Evolutionary conservation across 2,329 filamentous ascomycete genomes (phyloP).

Genomic region (Exutisphaerella laricina): DNA sequence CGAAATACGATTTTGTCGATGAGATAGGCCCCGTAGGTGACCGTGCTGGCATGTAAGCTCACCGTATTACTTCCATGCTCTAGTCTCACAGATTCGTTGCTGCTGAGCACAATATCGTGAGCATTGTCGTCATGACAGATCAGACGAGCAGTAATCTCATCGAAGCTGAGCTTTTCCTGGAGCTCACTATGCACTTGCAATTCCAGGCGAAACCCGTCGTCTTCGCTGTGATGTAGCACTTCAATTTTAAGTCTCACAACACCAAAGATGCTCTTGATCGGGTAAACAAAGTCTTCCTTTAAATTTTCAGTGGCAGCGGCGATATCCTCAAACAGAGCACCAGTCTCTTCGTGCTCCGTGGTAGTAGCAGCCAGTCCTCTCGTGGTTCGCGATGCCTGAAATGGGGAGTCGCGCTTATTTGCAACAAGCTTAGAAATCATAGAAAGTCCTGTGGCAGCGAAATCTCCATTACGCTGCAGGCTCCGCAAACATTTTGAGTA

Average conservation of each 20-base stretch:
- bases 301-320: conserved; percentile 46
- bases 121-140: conserved; percentile 51
- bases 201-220: conserved; percentile 68
- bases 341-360: conserved; percentile 30
- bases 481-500: conserved; percentile 77
- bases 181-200: conserved; percentile 67
- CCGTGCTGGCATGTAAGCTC: conserved; percentile 48
- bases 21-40: conserved; percentile 67
- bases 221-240: conserved; percentile 62
- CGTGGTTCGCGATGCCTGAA: too few species aligned
- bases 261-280: conserved; percentile 68
- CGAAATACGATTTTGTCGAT: conserved; percentile 66
- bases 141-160: conserved; percentile 60
- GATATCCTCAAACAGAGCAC: conserved; percentile 38
- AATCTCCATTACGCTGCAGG: conserved; percentile 70
- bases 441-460: conserved; percentile 68
- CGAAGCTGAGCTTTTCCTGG: conserved; percentile 61
- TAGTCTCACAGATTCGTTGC: conserved; percentile 43
- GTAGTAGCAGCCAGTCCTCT: conserved; percentile 35
- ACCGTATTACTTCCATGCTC: conserved; percentile 52
- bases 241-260: conserved; percentile 62
- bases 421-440: conserved; percentile 65
- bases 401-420: conserved; percentile 17
- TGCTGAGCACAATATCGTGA: conserved; percentile 64
- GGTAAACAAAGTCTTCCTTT: conserved; percentile 59